phyloP scores from a whole-genome alignment of 306 rosid species.

The Ormosia emarginata region DNA sequence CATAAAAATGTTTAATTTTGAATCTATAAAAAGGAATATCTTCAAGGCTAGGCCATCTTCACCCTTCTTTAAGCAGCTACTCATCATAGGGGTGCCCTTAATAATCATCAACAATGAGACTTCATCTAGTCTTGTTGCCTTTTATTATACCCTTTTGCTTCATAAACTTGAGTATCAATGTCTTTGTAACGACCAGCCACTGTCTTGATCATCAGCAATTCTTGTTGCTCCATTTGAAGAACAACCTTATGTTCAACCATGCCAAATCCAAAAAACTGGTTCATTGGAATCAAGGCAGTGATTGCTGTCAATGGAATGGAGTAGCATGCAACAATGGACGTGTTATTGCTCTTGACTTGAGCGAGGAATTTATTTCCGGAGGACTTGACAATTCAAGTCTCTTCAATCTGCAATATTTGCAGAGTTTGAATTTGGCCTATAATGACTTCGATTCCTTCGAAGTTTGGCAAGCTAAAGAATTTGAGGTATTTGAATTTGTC shows the following conservation, averaged over 20 bases:
- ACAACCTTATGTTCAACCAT: background rate
- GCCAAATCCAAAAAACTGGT: background rate
- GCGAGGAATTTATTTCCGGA: conserved; percentile 9
- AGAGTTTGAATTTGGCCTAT: conserved; percentile 21
- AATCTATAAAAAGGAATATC: background rate
- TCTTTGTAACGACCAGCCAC: background rate
- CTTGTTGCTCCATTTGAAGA: conserved; percentile 2
- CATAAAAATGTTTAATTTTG: background rate
- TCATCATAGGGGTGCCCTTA: background rate
- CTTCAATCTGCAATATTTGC: conserved; percentile 21
- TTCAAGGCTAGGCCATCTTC: background rate
- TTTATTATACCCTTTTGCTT: background rate
- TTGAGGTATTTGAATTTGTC: conserved; percentile 28
- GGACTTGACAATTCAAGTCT: conserved; percentile 19
- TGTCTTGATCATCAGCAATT: conserved; percentile 4
- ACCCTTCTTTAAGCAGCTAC: background rate
- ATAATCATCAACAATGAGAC: background rate
- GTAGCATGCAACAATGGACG: conserved; percentile 30
- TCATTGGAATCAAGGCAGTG: conserved; percentile 17
- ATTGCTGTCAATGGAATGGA: conserved; percentile 51
- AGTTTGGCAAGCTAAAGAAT: background rate
- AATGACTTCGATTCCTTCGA: conserved; percentile 4
- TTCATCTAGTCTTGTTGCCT: background rate
- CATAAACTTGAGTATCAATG: background rate
- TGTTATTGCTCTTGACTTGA: conserved; percentile 25